Conservation (phyloP, 441 rosid genomes). For the Mallotus repandus region DNA sequence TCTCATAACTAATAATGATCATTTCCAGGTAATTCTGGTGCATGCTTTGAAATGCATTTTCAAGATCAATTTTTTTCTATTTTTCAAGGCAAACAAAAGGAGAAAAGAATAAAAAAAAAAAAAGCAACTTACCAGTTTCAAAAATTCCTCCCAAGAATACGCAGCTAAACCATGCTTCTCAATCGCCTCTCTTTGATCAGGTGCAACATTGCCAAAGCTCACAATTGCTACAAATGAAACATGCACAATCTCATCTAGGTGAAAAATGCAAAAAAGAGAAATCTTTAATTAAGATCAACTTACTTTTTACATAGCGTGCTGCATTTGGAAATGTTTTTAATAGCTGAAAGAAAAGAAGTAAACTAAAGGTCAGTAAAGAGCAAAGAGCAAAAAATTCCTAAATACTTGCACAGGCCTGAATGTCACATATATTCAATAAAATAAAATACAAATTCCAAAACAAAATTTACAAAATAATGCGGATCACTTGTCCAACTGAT, state of each 20-base stretch:
- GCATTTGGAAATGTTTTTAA: conserved; percentile 76
- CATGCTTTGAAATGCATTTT: not conserved
- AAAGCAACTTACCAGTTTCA: conserved; percentile 50
- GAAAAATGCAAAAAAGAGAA: conserved; percentile 7
- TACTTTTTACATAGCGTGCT: conserved; percentile 66
- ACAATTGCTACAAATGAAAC: conserved; percentile 65
- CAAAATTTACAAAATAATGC: not conserved
- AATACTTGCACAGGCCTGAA: not conserved
- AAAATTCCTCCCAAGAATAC: conserved; percentile 87
- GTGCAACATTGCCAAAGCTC: conserved; percentile 79
- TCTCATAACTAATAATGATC: not conserved
- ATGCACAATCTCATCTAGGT: conserved; percentile 10
- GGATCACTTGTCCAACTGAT: not conserved
- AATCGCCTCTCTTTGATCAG: conserved; percentile 66
- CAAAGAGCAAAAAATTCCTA: not conserved
- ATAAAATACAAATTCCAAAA: not conserved
- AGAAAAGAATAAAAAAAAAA: not conserved
- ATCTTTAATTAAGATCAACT: conserved; percentile 30
- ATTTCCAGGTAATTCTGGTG: not conserved
- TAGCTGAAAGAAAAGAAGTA: conserved; percentile 45
- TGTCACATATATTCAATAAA: not conserved
- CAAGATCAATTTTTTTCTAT: not conserved
- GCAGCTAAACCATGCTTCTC: conserved; percentile 55
- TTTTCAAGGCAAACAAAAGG: not conserved
- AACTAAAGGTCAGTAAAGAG: conserved; percentile 8